Evolutionary conservation across 768 basidiomycete genomes (phyloP).

Genomic region (Hygrophorus pudorinus): DNA sequence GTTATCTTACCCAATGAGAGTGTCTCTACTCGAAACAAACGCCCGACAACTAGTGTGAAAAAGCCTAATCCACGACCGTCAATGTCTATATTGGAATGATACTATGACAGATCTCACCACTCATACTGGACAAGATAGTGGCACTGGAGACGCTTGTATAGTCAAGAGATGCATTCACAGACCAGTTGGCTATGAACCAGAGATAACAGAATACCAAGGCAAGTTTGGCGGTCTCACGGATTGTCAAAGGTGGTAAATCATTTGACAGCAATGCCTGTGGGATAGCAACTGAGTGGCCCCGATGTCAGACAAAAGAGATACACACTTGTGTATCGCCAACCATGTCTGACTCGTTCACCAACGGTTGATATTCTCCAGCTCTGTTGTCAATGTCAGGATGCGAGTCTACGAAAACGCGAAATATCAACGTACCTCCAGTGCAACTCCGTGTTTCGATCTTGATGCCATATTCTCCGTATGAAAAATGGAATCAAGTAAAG

Average conservation of each 20-base stretch:
- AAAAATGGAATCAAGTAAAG: conserved; percentile 66
- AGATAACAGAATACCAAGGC: conserved; percentile 76
- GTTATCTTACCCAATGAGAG: conserved; percentile 62
- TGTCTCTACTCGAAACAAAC: conserved; percentile 71
- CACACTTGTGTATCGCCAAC: conserved; percentile 4
- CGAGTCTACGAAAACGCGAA: neutral
- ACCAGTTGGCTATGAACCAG: conserved; percentile 96
- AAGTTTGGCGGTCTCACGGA: conserved; percentile 63
- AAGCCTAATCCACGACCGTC: conserved; percentile 50
- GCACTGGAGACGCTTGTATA: conserved; percentile 93
- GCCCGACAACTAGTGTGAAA: conserved; percentile 83
- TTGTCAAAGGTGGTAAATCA: conserved; percentile 36
- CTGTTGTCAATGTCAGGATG: conserved; percentile 2
- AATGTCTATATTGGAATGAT: neutral
- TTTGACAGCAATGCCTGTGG: neutral
- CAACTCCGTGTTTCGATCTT: conserved; percentile 5
- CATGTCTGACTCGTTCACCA: conserved; percentile 14
- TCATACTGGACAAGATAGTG: conserved; percentile 82
- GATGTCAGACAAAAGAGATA: conserved; percentile 3
- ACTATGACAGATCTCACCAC: conserved; percentile 43
- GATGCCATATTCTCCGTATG: conserved; percentile 22
- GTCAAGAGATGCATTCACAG: conserved; percentile 71
- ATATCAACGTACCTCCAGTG: conserved; percentile 5
- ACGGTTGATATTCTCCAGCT: conserved; percentile 17
- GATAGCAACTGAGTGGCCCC: neutral